A percentile compares a stretch with the other conserved stretches of the same genome.
phyloP scores from a whole-genome alignment of 495 filamentous ascomycete genomes.

The Hypoxylon fuscum region DNA sequence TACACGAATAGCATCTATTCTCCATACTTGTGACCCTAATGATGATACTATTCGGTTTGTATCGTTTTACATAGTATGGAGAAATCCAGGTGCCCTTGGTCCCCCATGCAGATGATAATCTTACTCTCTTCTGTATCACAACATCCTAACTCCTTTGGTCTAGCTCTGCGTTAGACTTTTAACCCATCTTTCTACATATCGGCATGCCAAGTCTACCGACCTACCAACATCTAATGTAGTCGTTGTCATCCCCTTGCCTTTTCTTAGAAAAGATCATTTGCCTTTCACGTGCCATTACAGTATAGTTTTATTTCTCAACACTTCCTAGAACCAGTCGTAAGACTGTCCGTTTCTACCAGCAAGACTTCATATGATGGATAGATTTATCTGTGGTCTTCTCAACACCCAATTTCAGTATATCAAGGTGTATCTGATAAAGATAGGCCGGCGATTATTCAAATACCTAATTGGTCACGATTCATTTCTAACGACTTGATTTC shows the following conservation, averaged over 20 bases:
- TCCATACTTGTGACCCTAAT: constrained; percentile 25
- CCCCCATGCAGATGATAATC: constrained; percentile 33
- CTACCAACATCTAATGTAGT: no score
- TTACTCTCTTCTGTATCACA: constrained; percentile 22
- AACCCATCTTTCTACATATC: constrained; percentile 2
- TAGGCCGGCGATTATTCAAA: constrained; percentile 18
- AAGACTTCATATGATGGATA: neutral
- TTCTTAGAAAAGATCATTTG: no score
- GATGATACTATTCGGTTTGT: constrained; percentile 18
- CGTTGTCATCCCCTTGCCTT: no score
- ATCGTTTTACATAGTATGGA: constrained; percentile 14
- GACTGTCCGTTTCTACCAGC: neutral
- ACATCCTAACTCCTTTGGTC: constrained; percentile 9
- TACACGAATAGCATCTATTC: constrained; percentile 6
- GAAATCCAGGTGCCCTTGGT: constrained; percentile 17
- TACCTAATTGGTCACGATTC: constrained; percentile 20
- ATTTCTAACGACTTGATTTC: constrained; percentile 13
- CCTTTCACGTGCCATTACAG: no score
- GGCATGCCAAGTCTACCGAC: constrained; percentile 4
- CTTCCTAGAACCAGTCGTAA: neutral
- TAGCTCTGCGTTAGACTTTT: constrained; percentile 1
- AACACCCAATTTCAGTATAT: constrained; percentile 7
- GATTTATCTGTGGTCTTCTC: no score
- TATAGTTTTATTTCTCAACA: no score
- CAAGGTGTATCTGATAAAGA: neutral